phyloP scores from a whole-genome alignment of 768 basidiomycete genomes.

The Rhodosporidiobolus sp. region DNA sequence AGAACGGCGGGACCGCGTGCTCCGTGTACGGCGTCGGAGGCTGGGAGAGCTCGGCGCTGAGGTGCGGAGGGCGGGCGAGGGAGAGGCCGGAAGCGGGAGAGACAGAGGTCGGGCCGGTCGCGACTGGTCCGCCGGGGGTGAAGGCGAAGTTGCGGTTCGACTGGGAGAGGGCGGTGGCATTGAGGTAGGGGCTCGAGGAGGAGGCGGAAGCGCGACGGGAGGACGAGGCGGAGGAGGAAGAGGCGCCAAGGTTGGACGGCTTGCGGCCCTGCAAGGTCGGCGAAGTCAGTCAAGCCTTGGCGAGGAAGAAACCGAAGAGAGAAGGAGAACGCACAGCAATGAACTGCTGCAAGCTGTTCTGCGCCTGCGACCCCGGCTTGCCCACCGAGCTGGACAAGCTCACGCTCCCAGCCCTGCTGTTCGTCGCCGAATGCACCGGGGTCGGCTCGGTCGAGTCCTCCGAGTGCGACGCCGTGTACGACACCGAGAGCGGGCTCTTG shows the following conservation, averaged over 20 bases:
- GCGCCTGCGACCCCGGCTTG: slow-evolving; percentile 14
- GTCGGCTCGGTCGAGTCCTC: background rate
- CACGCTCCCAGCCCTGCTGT: background rate
- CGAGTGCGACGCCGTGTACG: slow-evolving; percentile 3
- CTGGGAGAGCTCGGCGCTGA: background rate
- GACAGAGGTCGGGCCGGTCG: background rate
- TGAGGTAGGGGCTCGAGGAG: slow-evolving; percentile 31
- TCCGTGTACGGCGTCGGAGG: slow-evolving; percentile 16
- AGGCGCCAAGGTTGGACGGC: background rate
- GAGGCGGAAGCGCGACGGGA: slow-evolving; percentile 17
- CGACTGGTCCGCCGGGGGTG: background rate
- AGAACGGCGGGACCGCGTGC: background rate
- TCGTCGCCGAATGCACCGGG: background rate
- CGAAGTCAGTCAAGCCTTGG: no score
- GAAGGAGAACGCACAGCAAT: slow-evolving; percentile 10
- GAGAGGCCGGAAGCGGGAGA: slow-evolving; percentile 33
- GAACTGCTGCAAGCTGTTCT: slow-evolving; percentile 33
- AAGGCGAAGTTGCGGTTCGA: slow-evolving; percentile 20
- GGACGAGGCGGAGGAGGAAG: background rate
- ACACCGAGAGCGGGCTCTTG: slow-evolving; percentile 13
- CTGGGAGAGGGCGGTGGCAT: slow-evolving; percentile 29
- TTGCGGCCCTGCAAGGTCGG: background rate
- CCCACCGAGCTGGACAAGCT: background rate
- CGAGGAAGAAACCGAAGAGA: background rate
- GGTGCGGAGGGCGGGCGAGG: slow-evolving; percentile 16